phyloP scores from a whole-genome alignment of 2,329 filamentous ascomycete species.

The Cyanodermella asteris region DNA sequence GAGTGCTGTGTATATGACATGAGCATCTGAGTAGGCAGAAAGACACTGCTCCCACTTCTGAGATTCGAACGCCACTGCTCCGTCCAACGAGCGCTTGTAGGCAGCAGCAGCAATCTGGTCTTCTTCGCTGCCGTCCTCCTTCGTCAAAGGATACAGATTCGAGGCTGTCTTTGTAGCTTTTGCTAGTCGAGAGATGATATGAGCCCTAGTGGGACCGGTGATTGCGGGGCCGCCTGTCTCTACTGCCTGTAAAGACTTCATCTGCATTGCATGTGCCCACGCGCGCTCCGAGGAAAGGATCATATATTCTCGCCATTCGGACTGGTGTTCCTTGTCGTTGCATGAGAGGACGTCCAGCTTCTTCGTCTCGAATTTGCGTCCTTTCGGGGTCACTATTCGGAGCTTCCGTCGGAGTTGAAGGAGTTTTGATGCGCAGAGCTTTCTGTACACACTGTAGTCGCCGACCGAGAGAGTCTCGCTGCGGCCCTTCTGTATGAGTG shows the following conservation, averaged over 20 bases:
- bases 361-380: constrained; percentile 65
- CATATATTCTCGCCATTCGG: constrained; percentile 6
- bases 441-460: constrained; percentile 70
- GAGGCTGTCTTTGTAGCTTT: constrained; percentile 57
- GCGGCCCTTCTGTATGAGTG: too few species aligned
- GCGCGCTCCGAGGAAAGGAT: constrained; percentile 79
- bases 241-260: constrained; percentile 63
- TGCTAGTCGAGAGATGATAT: constrained; percentile 69
- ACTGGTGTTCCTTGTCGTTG: constrained; percentile 3
- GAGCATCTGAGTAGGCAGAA: constrained; percentile 49
- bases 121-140: constrained; percentile 39
- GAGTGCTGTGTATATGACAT: constrained; percentile 65
- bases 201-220: constrained; percentile 55
- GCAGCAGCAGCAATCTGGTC: constrained; percentile 72
- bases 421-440: constrained; percentile 57
- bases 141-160: constrained; percentile 43
- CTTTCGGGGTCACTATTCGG: constrained; percentile 60
- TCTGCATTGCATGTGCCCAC: constrained; percentile 89
- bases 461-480: constrained; percentile 71
- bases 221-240: constrained; percentile 54
- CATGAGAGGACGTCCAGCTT: constrained; percentile 11
- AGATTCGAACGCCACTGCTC: constrained; percentile 67
- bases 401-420: constrained; percentile 70
- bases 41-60: constrained; percentile 66
- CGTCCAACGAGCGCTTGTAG: constrained; percentile 56